Conservation (phyloP, 768 basidiomycete species). For the Termitomyces sp. region DNA sequence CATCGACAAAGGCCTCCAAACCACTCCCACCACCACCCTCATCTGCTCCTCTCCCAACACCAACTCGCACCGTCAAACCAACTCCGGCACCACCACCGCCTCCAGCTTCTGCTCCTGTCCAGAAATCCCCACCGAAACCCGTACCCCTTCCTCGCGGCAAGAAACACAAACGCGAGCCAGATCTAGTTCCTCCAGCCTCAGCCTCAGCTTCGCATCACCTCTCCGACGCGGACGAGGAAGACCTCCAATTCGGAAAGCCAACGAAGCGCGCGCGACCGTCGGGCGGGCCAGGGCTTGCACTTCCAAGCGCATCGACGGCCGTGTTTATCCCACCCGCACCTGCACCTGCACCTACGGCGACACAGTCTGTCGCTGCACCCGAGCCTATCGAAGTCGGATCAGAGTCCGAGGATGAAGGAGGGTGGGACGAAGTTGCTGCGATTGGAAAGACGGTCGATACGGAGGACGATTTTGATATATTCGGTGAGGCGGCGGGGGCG, state of each 20-base stretch:
- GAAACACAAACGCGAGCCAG: constrained; percentile 22
- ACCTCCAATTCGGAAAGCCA: constrained; percentile 45
- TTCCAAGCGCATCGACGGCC: constrained; percentile 30
- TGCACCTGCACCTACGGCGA: constrained; percentile 15
- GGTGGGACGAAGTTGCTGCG: constrained; percentile 47
- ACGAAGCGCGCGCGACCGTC: constrained; percentile 32
- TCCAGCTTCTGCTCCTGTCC: neutral
- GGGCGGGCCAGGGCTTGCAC: constrained; percentile 28
- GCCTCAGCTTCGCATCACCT: neutral
- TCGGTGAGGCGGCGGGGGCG: constrained; percentile 18
- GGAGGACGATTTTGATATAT: constrained; percentile 26
- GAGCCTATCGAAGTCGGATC: constrained; percentile 14
- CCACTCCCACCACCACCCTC: constrained; percentile 15
- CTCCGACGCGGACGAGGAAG: constrained; percentile 41
- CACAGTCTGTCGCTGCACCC: neutral
- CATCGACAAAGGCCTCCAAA: neutral
- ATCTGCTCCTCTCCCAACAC: constrained; percentile 8
- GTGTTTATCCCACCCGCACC: constrained; percentile 23
- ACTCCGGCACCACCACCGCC: neutral
- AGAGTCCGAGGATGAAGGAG: constrained; percentile 40
- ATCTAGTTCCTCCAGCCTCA: constrained; percentile 7
- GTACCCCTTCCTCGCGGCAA: constrained; percentile 11
- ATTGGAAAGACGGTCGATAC: constrained; percentile 12
- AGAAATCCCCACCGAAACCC: constrained; percentile 9
- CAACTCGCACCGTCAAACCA: constrained; percentile 5